Conservation (phyloP, 179 eudicot genomes). For the Gypsophila paniculata region DNA sequence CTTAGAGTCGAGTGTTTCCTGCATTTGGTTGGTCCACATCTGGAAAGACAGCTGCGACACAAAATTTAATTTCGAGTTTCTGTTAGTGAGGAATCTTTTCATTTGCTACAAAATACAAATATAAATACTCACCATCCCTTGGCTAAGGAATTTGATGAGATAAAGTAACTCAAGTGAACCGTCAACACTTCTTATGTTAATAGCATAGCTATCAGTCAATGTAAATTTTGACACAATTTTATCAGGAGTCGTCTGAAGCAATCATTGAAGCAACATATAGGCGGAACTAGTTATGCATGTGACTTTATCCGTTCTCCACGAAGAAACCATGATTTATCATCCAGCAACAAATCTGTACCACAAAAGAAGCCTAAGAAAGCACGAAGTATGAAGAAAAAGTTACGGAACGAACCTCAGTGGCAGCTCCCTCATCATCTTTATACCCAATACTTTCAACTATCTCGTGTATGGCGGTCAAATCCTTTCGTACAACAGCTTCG, state of each 20-base stretch:
- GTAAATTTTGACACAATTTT: no score
- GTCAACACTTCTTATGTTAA: no score
- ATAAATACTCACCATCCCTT: no score
- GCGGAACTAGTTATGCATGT: not conserved
- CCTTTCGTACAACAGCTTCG: conserved; percentile 53
- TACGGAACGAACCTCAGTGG: conserved; percentile 70
- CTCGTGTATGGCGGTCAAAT: conserved; percentile 72
- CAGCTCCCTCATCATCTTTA: conserved; percentile 90
- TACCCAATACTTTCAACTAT: conserved; percentile 63
- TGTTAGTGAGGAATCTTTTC: not conserved
- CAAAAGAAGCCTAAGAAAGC: not conserved
- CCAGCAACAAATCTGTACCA: not conserved
- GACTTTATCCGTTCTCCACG: not conserved
- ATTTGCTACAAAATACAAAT: no score
- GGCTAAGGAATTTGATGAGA: no score
- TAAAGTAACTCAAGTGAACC: no score
- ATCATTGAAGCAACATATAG: no score
- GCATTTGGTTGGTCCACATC: conserved; percentile 56
- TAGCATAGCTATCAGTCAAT: no score
- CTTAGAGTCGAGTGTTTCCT: conserved; percentile 43
- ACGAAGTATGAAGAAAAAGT: not conserved
- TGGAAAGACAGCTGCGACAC: conserved; percentile 45
- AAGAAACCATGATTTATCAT: not conserved
- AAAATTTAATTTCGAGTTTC: not conserved
- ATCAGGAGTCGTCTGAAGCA: no score